phyloP scores from a whole-genome alignment of 345 rosid genomes.

The Physaria fendleri region DNA sequence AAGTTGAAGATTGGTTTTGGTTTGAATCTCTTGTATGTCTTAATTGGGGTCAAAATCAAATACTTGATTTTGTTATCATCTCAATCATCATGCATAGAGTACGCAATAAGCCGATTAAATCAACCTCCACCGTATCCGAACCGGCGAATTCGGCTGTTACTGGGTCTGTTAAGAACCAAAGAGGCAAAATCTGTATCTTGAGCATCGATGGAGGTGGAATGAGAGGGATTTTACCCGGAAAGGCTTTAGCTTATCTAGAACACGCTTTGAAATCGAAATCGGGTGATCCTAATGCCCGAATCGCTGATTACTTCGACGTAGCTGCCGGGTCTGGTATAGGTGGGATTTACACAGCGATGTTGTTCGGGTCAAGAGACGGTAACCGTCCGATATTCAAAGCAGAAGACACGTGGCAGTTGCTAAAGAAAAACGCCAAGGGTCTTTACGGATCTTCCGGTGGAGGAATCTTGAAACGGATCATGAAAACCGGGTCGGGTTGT shows the following conservation, averaged over 20 bases:
- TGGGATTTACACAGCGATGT: constrained; percentile 88
- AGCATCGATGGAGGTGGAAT: constrained; percentile 90
- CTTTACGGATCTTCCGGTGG: constrained; percentile 36
- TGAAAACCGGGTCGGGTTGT: constrained; percentile 40
- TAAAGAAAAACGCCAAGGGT: constrained; percentile 59
- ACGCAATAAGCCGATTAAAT: constrained; percentile 18
- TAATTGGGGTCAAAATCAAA: not conserved
- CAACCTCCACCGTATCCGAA: constrained; percentile 28
- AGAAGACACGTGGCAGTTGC: constrained; percentile 87
- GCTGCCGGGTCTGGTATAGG: constrained; percentile 91
- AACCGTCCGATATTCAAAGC: constrained; percentile 67
- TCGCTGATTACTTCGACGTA: constrained; percentile 88
- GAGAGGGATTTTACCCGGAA: constrained; percentile 83
- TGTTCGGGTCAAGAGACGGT: constrained; percentile 69
- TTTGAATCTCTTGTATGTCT: constrained; percentile 18
- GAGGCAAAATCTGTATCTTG: constrained; percentile 87
- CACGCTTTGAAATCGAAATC: constrained; percentile 71
- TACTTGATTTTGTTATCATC: constrained; percentile 6
- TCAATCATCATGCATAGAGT: constrained; percentile 28
- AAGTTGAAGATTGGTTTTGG: not conserved
- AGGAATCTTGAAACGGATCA: constrained; percentile 40
- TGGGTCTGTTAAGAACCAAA: constrained; percentile 65
- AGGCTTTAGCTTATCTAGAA: constrained; percentile 83
- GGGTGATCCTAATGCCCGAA: constrained; percentile 80
- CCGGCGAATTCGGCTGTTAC: constrained; percentile 20